phyloP scores from a whole-genome alignment of 495 filamentous ascomycete genomes.

The Podospora fimiseda region DNA sequence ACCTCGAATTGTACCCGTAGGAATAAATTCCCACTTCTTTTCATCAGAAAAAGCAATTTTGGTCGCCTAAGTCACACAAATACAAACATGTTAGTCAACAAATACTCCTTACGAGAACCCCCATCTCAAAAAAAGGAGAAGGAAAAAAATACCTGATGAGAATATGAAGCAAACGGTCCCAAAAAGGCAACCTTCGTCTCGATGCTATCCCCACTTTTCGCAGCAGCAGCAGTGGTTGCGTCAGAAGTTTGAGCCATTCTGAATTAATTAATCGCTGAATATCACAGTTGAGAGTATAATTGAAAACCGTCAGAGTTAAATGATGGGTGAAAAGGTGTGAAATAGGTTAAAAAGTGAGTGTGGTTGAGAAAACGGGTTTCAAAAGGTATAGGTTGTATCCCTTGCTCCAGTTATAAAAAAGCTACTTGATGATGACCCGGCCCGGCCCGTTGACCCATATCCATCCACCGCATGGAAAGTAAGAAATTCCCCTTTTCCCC shows the following conservation, averaged over 20 bases:
- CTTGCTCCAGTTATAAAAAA: background rate
- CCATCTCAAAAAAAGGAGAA: too few relatives aligned
- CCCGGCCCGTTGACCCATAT: slow-evolving; percentile 6
- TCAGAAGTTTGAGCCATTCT: too few relatives aligned
- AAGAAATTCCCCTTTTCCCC: background rate
- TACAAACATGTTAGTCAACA: background rate
- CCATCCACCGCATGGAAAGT: too few relatives aligned
- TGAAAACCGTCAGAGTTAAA: too few relatives aligned
- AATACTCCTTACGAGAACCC: too few relatives aligned
- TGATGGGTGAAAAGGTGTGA: too few relatives aligned
- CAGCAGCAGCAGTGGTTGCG: background rate
- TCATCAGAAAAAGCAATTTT: slow-evolving; percentile 51
- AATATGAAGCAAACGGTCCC: slow-evolving; percentile 80
- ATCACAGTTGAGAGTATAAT: too few relatives aligned
- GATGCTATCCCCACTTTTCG: background rate
- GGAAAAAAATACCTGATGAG: slow-evolving; percentile 79
- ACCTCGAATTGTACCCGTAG: slow-evolving; percentile 60
- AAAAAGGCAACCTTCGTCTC: slow-evolving; percentile 60
- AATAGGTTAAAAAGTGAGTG: too few relatives aligned
- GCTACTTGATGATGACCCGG: background rate
- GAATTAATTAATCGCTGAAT: too few relatives aligned
- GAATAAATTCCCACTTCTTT: slow-evolving; percentile 47
- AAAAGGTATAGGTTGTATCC: background rate
- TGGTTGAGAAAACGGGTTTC: too few relatives aligned
- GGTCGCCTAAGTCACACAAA: slow-evolving; percentile 50